Evolutionary conservation across 2,329 filamentous ascomycete genomes (phyloP), one percentile per base, ranked within the genome.

Genomic region (Celoporthe dispersa): DNA sequence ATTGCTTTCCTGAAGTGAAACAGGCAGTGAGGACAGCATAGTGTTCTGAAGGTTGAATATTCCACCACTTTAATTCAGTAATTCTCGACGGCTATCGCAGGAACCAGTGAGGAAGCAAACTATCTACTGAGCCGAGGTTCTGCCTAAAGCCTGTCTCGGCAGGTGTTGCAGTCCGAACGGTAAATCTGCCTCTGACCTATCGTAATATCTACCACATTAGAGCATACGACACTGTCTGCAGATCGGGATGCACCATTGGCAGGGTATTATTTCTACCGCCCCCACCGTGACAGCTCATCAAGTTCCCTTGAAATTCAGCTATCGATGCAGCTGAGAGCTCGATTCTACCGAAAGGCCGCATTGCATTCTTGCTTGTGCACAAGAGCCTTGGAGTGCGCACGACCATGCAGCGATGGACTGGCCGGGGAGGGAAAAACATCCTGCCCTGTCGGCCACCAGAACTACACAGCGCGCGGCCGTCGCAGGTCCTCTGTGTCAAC

Each of bases 401-500:
- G 14, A 19, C 28, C 53, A 55, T 2, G 28, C 19, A 31, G 25
- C 16, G 14, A 33, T 57, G 53, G n/a, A 33, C 4, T 19, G 53
- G 53, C 28, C 4, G 53, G 53, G 19, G 22, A 35, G 57, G 31
- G 57, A 37, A 25, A 35, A 51, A 25, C 31, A 51, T 64, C 28
- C 11, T 25, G 25, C 63, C 33, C 16, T n/a, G 35, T 31, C 70
- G 37, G 51, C 12, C 6, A 14, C 33, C 64, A 57, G 19, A 66
- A 41, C 9, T n/a, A n/a, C 53, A 19, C 35, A 41, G 37, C 16
- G 51, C 64, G 64, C 33, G 25, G 9, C n/a, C 1, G 19, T 31
- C 44, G 44, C 51, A n/a, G 28, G 48, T 22, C 73, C 75, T 57
- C 33, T 69, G 33, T 64, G 65, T 14, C 72, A 31, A 57, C 53